These are phyloP conservation scores for Cladophialophora bantiana DNA, from an alignment of 2,329 filamentous ascomycete species.

Conservation along the genomic window DNA sequence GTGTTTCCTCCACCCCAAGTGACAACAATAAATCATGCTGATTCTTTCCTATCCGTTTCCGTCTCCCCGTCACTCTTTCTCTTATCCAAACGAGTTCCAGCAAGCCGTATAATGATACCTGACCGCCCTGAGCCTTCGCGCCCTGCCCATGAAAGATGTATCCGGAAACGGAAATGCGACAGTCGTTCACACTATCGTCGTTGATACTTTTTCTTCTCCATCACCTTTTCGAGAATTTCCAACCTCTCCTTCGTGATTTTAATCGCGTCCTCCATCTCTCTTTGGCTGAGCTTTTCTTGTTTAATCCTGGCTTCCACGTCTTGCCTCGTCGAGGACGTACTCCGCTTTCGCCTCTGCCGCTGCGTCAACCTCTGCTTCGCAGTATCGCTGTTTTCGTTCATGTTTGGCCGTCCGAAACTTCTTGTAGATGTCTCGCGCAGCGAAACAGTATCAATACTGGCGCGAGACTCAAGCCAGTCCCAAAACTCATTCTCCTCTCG, in stretches of 20 bases:
- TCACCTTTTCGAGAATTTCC: slow-evolving; percentile 74
- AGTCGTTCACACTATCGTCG: neutral
- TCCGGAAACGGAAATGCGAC: neutral
- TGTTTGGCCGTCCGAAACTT: slow-evolving; percentile 8
- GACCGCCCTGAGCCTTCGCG: neutral
- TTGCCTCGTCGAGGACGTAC: slow-evolving; percentile 42
- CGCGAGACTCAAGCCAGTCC: slow-evolving; percentile 90
- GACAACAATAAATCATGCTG: neutral
- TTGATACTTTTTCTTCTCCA: slow-evolving; percentile 56
- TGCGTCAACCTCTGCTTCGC: slow-evolving; percentile 33
- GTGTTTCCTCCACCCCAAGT: neutral
- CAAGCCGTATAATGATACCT: neutral
- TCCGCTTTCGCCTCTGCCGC: slow-evolving; percentile 42
- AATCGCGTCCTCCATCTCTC: slow-evolving; percentile 81
- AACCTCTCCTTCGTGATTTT: slow-evolving; percentile 85
- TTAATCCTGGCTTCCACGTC: slow-evolving; percentile 64
- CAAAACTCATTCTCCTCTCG: slow-evolving; percentile 87
- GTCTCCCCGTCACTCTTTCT: neutral
- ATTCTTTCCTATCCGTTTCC: neutral
- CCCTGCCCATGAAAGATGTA: neutral
- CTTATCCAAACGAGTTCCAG: neutral
- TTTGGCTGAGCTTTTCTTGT: slow-evolving; percentile 73
- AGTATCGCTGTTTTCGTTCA: slow-evolving; percentile 36
- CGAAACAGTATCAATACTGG: slow-evolving; percentile 69
- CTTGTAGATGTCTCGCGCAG: slow-evolving; percentile 44